Conservation (phyloP, 352 stramenopile genomes). For the Globisporangium polare region DNA sequence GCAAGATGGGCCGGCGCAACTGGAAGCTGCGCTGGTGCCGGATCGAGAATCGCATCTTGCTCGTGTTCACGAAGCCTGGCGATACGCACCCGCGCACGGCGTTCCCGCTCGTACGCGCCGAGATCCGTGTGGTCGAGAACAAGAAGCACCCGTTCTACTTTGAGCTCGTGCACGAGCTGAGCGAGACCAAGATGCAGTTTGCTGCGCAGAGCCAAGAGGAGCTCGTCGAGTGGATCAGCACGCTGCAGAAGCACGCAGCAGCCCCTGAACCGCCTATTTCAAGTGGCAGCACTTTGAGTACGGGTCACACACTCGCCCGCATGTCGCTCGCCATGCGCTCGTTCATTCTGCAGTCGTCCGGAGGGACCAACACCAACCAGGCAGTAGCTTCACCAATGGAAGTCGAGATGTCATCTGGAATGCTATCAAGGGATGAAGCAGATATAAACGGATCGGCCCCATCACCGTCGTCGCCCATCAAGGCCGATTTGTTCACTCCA, state of each 20-base stretch:
- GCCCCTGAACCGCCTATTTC: slow-evolving; percentile 39
- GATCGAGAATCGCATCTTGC: slow-evolving; percentile 69
- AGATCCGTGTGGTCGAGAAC: slow-evolving; percentile 63
- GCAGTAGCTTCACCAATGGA: background rate
- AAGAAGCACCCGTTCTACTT: slow-evolving; percentile 77
- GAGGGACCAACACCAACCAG: slow-evolving; percentile 8
- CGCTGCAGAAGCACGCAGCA: slow-evolving; percentile 41
- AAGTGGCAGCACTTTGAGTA: slow-evolving; percentile 15
- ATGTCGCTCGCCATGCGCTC: slow-evolving; percentile 78
- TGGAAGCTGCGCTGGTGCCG: slow-evolving; percentile 76
- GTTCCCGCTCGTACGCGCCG: slow-evolving; percentile 59
- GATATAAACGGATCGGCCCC: background rate
- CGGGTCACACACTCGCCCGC: slow-evolving; percentile 42
- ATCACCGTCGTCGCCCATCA: background rate
- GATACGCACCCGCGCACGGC: slow-evolving; percentile 57
- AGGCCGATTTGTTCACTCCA: slow-evolving; percentile 2
- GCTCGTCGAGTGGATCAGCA: slow-evolving; percentile 51
- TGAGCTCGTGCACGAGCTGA: slow-evolving; percentile 70
- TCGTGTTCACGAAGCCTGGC: slow-evolving; percentile 53
- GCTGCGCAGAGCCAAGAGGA: slow-evolving; percentile 62
- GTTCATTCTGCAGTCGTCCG: slow-evolving; percentile 60
- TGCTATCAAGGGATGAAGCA: background rate
- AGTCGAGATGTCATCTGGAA: background rate
- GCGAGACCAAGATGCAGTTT: slow-evolving; percentile 74
- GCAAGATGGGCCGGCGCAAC: slow-evolving; percentile 69